Evolutionary conservation across 495 filamentous ascomycete genomes (phyloP).

Genomic region (Penicillium coprophilum): DNA sequence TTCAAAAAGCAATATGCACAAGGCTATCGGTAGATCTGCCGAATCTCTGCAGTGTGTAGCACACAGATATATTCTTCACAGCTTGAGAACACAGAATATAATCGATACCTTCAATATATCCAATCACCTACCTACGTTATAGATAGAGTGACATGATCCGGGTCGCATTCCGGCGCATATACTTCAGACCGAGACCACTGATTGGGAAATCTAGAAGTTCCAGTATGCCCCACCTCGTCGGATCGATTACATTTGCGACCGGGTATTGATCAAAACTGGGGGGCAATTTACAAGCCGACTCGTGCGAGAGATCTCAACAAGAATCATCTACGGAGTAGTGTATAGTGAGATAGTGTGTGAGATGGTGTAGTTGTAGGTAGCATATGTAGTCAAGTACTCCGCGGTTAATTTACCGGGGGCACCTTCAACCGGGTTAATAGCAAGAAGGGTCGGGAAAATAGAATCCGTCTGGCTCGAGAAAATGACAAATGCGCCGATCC

Average conservation of each 20-base stretch:
- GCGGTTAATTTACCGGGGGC: slow-evolving; percentile 26
- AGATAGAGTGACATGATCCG: neutral
- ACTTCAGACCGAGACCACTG: slow-evolving; percentile 35
- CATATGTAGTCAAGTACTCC: neutral
- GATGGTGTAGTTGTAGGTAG: neutral
- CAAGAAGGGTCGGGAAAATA: slow-evolving; percentile 35
- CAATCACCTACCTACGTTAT: no score
- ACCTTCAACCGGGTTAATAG: slow-evolving; percentile 10
- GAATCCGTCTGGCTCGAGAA: slow-evolving; percentile 40
- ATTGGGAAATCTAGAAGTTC: slow-evolving; percentile 36
- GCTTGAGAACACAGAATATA: neutral
- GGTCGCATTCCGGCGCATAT: slow-evolving; percentile 18
- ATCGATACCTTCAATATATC: neutral
- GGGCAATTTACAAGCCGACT: slow-evolving; percentile 7
- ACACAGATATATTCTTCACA: no score
- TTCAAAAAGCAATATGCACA: slow-evolving; percentile 4
- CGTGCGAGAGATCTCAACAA: slow-evolving; percentile 13
- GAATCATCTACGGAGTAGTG: no score
- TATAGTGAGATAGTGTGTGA: no score
- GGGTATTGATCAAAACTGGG: slow-evolving; percentile 12
- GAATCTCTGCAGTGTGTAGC: neutral
- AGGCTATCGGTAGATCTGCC: neutral
- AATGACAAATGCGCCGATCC: slow-evolving; percentile 48
- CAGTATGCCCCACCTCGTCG: slow-evolving; percentile 28
- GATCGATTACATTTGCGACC: slow-evolving; percentile 9